Percentiles rank a stretch among this genome's conserved stretches.
Conservation (phyloP, 352 stramenopile genomes). For the Phytophthora vignae region DNA sequence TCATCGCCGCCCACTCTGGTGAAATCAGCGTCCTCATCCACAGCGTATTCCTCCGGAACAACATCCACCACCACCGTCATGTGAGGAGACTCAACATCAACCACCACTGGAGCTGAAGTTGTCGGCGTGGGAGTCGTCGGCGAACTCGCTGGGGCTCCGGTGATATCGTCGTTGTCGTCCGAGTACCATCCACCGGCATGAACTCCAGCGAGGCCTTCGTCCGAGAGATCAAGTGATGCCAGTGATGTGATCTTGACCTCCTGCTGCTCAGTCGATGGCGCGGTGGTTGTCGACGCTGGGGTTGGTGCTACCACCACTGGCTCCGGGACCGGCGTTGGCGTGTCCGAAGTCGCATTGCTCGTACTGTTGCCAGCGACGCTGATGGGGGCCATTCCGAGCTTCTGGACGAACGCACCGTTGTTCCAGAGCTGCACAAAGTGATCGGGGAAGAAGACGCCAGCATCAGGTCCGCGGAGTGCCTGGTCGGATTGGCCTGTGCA, state of each 20-base stretch:
- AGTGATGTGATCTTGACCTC: slow-evolving; percentile 22
- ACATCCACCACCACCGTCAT: slow-evolving; percentile 28
- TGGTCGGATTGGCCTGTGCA: slow-evolving; percentile 39
- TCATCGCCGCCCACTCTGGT: slow-evolving; percentile 13
- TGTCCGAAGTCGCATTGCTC: slow-evolving; percentile 14
- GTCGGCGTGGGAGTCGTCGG: slow-evolving; percentile 17
- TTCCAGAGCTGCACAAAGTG: slow-evolving; percentile 66
- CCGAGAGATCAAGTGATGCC: slow-evolving; percentile 1
- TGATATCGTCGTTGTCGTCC: not conserved
- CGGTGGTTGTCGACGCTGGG: not conserved
- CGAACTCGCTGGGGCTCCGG: not conserved
- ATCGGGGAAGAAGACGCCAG: slow-evolving; percentile 60
- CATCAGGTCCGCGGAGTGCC: slow-evolving; percentile 44
- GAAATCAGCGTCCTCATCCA: slow-evolving; percentile 18
- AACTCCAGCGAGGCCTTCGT: slow-evolving; percentile 14
- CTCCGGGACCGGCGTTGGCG: not conserved
- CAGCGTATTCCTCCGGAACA: slow-evolving; percentile 8
- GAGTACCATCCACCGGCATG: slow-evolving; percentile 21
- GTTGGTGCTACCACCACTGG: not conserved
- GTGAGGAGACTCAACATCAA: slow-evolving; percentile 17
- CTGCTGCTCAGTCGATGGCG: not conserved
- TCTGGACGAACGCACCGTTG: slow-evolving; percentile 52
- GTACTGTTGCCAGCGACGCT: slow-evolving; percentile 12
- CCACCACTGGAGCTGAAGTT: not conserved
- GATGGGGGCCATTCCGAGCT: slow-evolving; percentile 32